Evolutionary conservation across 257 asterid species (phyloP).

Genomic region (Fraxinus excelsior): DNA sequence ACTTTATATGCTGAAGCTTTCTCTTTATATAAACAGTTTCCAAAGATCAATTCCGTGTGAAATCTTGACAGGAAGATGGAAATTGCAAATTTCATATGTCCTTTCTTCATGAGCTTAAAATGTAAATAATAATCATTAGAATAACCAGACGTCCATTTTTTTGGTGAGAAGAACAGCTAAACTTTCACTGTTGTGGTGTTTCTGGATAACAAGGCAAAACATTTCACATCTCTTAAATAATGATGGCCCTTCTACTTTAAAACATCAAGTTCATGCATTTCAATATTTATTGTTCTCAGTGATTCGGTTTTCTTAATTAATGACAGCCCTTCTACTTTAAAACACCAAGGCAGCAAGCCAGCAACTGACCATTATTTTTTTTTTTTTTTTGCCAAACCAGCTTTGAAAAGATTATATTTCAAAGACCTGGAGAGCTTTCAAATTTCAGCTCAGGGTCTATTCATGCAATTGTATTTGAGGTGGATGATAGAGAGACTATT

Average conservation of each 20-base stretch:
- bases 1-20: neutral
- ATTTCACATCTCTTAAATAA: neutral
- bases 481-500: slow-evolving; percentile 79
- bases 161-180: neutral
- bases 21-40: neutral
- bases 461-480: slow-evolving; percentile 83
- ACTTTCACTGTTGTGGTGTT: neutral
- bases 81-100: neutral
- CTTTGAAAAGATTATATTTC: slow-evolving; percentile 73
- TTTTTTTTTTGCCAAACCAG: slow-evolving; percentile 48
- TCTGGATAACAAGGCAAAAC: neutral
- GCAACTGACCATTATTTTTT: slow-evolving; percentile 29
- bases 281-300: neutral
- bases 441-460: slow-evolving; percentile 70
- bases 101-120: neutral
- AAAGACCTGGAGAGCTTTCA: slow-evolving; percentile 73
- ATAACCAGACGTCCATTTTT: neutral
- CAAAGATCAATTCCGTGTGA: neutral
- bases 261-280: no score
- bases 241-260: no score
- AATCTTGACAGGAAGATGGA: neutral
- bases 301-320: neutral
- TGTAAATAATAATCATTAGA: neutral
- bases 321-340: slow-evolving; percentile 2
- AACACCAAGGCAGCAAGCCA: neutral